Evolutionary conservation across 805 yeast genomes (phyloP), one percentile per base, ranked within the genome.

Genomic region (Martiniozyma abietophila): DNA sequence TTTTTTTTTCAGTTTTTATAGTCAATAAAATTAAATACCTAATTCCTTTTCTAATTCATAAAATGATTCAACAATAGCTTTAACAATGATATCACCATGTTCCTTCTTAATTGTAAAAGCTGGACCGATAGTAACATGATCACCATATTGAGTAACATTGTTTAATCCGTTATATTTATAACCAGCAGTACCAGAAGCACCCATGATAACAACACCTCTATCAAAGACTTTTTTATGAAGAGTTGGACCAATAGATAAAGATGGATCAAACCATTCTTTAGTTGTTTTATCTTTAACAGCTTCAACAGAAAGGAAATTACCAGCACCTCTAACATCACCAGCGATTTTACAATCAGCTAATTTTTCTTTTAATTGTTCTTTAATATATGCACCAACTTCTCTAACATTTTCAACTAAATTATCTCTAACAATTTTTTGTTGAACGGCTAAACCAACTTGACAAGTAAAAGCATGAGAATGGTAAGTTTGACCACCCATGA

Each of bases 261-360:
- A 47, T 27, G 58, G 51, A 22, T 57, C 62, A 40, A 71, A 70
- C 9, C 67, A 58, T 49, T 69, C 70, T 45, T 71, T 73, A 14
- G 78, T 66, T 12, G 47, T 51, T 42, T 62, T 67, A 47, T 74
- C 64, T 46, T 70, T 64, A 39, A 73, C 79, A 33, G 72, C 59
- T 51, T 75, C 81, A 30, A 75, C 46, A 4, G 74, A 60, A 67
- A 76, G 62, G 54, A 75, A 75, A 25, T 72, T 69, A 41, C 80
- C 81, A 38, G 71, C 58, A 35, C 82, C 82, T 54, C 82, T 65
- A 25, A 75, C 66, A 44, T 75, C 76, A 39, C 79, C 81, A 16
- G 64, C 74, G 33, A 64, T 58, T 33, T 54, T 54, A 39, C 48
- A 49, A 28, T 56, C 56, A 30, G 56, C 55, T 14, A 67, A 43